A percentile compares a stretch with the other conserved stretches of the same genome.
These are phyloP conservation scores for Apiotrichum porosum DNA, from an alignment of 1,284 basidiomycete species.

Conservation along the genomic window DNA sequence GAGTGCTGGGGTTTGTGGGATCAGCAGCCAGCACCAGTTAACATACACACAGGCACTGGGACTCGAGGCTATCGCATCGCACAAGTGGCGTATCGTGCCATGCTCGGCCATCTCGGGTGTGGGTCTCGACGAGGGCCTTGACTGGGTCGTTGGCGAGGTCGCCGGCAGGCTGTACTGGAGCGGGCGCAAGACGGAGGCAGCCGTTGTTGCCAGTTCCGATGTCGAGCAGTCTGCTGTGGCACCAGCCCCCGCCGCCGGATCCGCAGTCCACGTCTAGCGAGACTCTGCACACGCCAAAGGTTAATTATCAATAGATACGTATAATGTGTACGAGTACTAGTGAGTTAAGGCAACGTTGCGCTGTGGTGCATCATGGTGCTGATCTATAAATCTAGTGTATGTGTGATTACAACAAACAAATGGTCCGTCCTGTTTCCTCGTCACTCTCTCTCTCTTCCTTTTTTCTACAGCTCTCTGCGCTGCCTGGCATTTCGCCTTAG, in stretches of 20 bases:
- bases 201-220: background rate
- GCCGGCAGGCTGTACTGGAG: conserved; percentile 58
- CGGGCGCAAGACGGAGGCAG: conserved; percentile 9
- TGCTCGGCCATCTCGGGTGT: conserved; percentile 88
- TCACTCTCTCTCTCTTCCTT: too few species aligned
- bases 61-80: conserved; percentile 70
- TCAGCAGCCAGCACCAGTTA: too few species aligned
- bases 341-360: too few species aligned
- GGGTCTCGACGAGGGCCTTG: conserved; percentile 76
- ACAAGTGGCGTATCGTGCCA: conserved; percentile 83
- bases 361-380: too few species aligned
- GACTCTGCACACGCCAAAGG: too few species aligned
- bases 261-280: conserved; percentile 1
- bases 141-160: conserved; percentile 93
- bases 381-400: too few species aligned
- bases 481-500: too few species aligned
- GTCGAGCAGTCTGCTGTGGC: background rate
- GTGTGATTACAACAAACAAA: too few species aligned
- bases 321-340: background rate
- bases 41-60: conserved; percentile 60
- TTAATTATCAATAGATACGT: too few species aligned
- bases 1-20: conserved; percentile 34
- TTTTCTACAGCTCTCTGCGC: too few species aligned
- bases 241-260: background rate
- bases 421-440: too few species aligned